phyloP scores from a whole-genome alignment of 2,329 filamentous ascomycete genomes.

The Paraphaeosphaeria minitans region DNA sequence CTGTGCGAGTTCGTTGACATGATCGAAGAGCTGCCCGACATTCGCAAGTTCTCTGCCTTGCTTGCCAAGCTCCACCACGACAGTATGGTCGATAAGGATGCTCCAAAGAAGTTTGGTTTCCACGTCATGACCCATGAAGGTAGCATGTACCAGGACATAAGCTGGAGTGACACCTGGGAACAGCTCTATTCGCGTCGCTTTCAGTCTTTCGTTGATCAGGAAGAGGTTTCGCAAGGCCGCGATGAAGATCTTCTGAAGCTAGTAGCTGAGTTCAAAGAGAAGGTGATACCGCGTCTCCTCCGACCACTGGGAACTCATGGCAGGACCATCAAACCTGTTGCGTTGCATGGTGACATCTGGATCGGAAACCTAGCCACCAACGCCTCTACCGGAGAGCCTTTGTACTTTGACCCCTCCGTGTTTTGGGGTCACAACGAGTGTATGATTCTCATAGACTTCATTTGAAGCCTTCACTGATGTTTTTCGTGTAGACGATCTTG shows the following conservation, averaged over 20 bases:
- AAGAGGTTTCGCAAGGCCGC: conserved; percentile 10
- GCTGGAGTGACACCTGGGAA: conserved; percentile 15
- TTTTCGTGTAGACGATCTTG: conserved; percentile 13
- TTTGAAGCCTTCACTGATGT: too few species aligned
- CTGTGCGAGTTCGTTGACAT: conserved; percentile 17
- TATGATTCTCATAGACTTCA: too few species aligned
- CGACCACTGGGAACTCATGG: conserved; percentile 39
- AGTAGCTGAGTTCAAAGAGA: conserved; percentile 14
- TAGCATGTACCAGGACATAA: conserved; percentile 14
- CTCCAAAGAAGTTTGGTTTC: conserved; percentile 15
- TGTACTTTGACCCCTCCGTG: conserved; percentile 15
- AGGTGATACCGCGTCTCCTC: conserved; percentile 43
- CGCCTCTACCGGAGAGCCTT: conserved; percentile 1
- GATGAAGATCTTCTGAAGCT: conserved; percentile 15
- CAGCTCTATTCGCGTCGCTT: conserved; percentile 13
- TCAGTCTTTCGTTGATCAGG: conserved; percentile 8
- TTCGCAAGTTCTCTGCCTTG: conserved; percentile 3
- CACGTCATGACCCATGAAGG: conserved; percentile 14
- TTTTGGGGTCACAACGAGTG: conserved; percentile 20
- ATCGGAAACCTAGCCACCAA: conserved; percentile 27
- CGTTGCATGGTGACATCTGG: conserved; percentile 43
- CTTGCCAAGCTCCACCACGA: conserved; percentile 12
- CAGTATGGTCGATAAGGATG: conserved; percentile 19
- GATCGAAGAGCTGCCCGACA: conserved; percentile 10
- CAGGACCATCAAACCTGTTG: conserved; percentile 27